Base-by-base conservation (phyloP, 2,329 filamentous ascomycete species). In the Ascocoryne sarcoides region DNA sequence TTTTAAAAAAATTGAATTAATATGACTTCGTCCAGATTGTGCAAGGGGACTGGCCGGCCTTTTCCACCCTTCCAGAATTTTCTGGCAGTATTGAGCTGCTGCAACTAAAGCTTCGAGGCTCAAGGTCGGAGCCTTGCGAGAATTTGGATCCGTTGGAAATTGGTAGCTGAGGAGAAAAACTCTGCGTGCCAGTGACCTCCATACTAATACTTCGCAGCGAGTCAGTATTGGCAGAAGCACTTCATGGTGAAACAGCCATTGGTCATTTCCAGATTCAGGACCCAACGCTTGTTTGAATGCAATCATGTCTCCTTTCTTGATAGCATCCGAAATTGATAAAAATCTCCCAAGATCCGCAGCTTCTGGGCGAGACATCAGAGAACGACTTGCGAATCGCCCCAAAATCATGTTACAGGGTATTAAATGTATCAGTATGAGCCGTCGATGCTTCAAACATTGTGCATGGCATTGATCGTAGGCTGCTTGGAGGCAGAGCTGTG, bases 351-450 rank as follows among this genome's bases (percentile, higher is more conserved):
- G 66, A 1, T 71, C 72, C 40, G 66, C 62, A 10, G 85, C 79
- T 63, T 92, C 86, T 3, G 83, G 81, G 1, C 81, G 75, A 29
- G 72, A 65, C 32, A 93, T 73, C 1, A 95, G 71, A 2, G 60
- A 45, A 7, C 65, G 56, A 1, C 82, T 82, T 1, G 90, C 89
- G 50, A 95, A 86, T 20, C 86, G 80, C 16, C 88, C 90, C 34
- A 94, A 71, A 28, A 94, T 78, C 40, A 95, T 71, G 58, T 94
- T 95, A 51, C 79, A 75, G 1, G 87, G 75, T 43, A 94, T 80
- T 29, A 95, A 76, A 59, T 89, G 90, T 32, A 84, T 83, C 28
- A 95, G 76, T 45, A 95, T 89, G 39, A 82, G 69, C 15, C 79
- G 76, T 45, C 87, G 78, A 60, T 96, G 90, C 29, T 74, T 76